These are phyloP conservation scores for Crithidia expoeki DNA, from an alignment of 208 protist species.

Conservation along the genomic window DNA sequence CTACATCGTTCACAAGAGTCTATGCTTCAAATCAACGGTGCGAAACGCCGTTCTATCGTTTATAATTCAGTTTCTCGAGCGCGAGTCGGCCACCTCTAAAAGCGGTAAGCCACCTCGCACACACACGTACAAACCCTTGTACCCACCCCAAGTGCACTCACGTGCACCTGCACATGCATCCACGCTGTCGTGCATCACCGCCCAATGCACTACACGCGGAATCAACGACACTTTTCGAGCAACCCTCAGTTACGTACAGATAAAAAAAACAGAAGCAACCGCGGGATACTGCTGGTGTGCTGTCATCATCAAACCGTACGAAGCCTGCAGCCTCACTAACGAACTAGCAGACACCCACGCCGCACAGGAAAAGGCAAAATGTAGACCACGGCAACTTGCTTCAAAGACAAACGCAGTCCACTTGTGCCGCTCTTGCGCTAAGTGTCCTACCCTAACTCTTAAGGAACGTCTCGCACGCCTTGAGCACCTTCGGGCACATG, in stretches of 20 bases:
- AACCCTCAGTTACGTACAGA: not conserved
- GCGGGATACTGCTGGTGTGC: too few relatives aligned
- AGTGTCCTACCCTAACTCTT: constrained; percentile 57
- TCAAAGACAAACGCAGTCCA: too few relatives aligned
- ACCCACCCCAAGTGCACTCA: not conserved
- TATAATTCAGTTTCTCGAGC: constrained; percentile 2
- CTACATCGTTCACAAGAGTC: not conserved
- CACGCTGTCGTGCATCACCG: constrained; percentile 1
- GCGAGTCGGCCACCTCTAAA: not conserved
- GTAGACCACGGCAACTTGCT: not conserved
- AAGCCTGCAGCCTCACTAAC: too few relatives aligned
- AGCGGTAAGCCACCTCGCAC: constrained; percentile 5
- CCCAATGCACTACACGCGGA: not conserved
- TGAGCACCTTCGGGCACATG: constrained; percentile 79
- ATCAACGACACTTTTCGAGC: not conserved
- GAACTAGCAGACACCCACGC: too few relatives aligned
- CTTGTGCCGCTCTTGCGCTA: too few relatives aligned
- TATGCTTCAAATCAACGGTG: constrained; percentile 22
- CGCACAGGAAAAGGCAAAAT: too few relatives aligned
- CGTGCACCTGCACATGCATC: constrained; percentile 7
- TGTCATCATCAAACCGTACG: too few relatives aligned
- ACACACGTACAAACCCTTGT: constrained; percentile 7
- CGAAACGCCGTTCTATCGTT: constrained; percentile 26
- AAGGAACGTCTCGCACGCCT: constrained; percentile 76
- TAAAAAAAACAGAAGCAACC: too few relatives aligned